Base-by-base conservation (phyloP, 2,329 filamentous ascomycete species). In the Calonectria crousiana region DNA sequence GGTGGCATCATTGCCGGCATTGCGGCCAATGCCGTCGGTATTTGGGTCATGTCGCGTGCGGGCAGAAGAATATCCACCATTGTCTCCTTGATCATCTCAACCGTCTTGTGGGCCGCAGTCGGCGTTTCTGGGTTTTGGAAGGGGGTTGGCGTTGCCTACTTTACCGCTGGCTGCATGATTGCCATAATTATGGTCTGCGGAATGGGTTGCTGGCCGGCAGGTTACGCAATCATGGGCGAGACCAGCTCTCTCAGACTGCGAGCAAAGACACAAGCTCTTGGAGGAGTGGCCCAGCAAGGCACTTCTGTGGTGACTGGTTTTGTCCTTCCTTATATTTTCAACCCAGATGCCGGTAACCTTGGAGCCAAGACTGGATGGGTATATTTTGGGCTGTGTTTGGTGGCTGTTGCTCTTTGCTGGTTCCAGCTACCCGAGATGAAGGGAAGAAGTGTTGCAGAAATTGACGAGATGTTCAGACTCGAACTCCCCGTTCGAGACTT, bases 1-100 rank as follows among this genome's bases (percentile, higher is more conserved):
- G 73, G 86, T 0, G 88, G 88, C 0, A 85, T 90, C 52, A 83
- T 86, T 0, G 79, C 88, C 2, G 88, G 87, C 3, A 78, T 90
- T 11, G 28, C 87, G 0, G 85, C 85, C 6, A 90, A 90, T 44
- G 82, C 82, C 0, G 73, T 84, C 1, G 84, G 86, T 0, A 83
- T 90, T 32, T 89, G 86, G 86, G 79, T 87, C 0, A 79, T 89
- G 51, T 84, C 85, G 0, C 80, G 82, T 4, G 79, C 87, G 6
- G 87, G 85, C 0, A 82, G 88, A 4, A 81, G 88, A 14, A 80
- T 73, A 4, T 81, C 89, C 23, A 84, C 85, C 2, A 56, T 88
- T 0, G 67, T 73, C 0, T 86, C 86, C 0, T 72, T 89, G 4
- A 64, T 67, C 0, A 68, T 83, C 2, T 78, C 84, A 0, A 78